Evolutionary conservation across 2,329 filamentous ascomycete species (phyloP).

Genomic region (Mycosphaerella arachidis): DNA sequence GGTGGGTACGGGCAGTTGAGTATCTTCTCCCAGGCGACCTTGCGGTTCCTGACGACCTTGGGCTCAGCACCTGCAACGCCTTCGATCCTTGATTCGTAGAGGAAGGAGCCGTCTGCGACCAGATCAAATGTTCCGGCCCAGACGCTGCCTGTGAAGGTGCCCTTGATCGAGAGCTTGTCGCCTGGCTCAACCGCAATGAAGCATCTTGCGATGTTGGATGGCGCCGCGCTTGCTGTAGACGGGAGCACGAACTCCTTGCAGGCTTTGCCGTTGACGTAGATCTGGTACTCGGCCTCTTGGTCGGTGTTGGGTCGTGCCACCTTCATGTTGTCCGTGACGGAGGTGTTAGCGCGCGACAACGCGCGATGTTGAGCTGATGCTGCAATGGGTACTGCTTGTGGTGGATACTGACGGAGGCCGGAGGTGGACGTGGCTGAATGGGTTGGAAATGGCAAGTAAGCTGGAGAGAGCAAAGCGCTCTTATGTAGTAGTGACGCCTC

Average conservation of each 20-base stretch:
- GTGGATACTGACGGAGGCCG: neutral
- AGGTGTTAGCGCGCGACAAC: neutral
- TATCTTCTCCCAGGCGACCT: constrained; percentile 17
- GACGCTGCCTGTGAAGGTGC: constrained; percentile 33
- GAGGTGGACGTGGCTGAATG: neutral
- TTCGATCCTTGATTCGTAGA: constrained; percentile 21
- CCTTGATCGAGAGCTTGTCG: constrained; percentile 31
- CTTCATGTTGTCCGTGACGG: constrained; percentile 33
- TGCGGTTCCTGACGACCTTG: constrained; percentile 12
- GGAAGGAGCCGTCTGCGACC: constrained; percentile 37
- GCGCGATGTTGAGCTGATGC: neutral
- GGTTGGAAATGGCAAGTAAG: neutral
- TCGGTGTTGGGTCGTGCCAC: constrained; percentile 33
- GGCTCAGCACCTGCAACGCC: constrained; percentile 13
- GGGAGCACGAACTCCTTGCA: constrained; percentile 36
- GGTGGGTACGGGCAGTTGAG: constrained; percentile 12
- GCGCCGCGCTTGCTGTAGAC: constrained; percentile 27
- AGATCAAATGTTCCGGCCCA: constrained; percentile 33
- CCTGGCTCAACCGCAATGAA: constrained; percentile 35
- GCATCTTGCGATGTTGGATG: constrained; percentile 26
- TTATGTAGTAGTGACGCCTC: neutral
- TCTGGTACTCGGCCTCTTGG: constrained; percentile 29
- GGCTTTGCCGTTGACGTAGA: constrained; percentile 24
- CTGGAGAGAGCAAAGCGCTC: neutral
- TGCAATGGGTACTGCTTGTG: neutral